Conservation (phyloP, 495 filamentous ascomycete species). For the Annulohypoxylon moriforme region DNA sequence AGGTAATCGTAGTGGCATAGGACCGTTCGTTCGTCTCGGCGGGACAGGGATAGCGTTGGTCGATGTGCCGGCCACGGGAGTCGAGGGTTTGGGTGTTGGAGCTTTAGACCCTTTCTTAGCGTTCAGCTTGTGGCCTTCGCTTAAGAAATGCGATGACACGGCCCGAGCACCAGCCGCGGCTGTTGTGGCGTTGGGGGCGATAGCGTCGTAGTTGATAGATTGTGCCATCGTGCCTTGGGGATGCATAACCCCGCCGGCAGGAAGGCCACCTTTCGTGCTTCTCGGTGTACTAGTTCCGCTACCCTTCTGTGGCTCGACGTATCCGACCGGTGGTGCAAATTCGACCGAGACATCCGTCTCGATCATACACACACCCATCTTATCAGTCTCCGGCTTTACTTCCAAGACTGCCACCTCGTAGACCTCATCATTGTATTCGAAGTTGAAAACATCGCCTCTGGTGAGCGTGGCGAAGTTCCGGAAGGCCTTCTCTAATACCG, state of each 20-base stretch:
- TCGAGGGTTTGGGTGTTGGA: constrained; percentile 82
- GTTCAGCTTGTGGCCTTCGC: constrained; percentile 79
- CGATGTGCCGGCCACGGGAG: constrained; percentile 77
- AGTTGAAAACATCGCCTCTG: constrained; percentile 92
- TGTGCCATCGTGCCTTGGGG: constrained; percentile 94
- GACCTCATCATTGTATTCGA: constrained; percentile 91
- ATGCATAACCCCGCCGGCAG: constrained; percentile 78
- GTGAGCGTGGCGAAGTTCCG: constrained; percentile 93
- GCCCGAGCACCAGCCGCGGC: constrained; percentile 58
- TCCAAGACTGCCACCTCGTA: constrained; percentile 94
- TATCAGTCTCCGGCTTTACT: constrained; percentile 81
- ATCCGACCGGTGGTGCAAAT: constrained; percentile 93
- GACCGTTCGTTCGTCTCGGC: constrained; percentile 73
- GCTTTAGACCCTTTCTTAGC: constrained; percentile 83
- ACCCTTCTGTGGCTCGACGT: constrained; percentile 78
- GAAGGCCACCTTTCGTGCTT: constrained; percentile 62
- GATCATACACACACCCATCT: constrained; percentile 87
- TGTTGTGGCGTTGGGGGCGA: constrained; percentile 78
- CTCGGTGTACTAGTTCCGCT: constrained; percentile 73
- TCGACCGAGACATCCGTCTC: constrained; percentile 97
- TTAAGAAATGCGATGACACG: constrained; percentile 75
- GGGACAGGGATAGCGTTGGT: constrained; percentile 61
- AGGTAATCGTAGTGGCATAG: constrained; percentile 85
- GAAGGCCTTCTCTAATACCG: constrained; percentile 96
- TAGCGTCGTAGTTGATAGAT: constrained; percentile 95